phyloP scores from a whole-genome alignment of 192 early-diverging fungal genomes.

The Paraglomus brasilianum region DNA sequence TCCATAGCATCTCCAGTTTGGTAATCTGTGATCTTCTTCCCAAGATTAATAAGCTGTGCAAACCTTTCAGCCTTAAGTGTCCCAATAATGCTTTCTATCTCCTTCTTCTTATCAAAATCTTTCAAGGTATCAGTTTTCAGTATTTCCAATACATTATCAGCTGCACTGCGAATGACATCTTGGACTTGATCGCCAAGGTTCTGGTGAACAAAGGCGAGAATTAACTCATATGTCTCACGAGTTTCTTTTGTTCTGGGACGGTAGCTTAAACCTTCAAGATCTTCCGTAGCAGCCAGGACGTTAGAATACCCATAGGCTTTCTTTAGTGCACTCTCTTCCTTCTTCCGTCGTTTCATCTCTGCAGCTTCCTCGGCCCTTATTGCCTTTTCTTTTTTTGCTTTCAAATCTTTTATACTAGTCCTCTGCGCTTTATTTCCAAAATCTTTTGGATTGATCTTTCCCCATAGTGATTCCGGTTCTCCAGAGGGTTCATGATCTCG shows the following conservation, averaged over 20 bases:
- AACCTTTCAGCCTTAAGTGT: slow-evolving; percentile 77
- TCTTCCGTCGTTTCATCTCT: slow-evolving; percentile 55
- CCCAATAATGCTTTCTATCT: slow-evolving; percentile 76
- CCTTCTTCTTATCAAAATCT: slow-evolving; percentile 87
- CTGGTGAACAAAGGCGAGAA: slow-evolving; percentile 78
- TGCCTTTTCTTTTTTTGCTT: slow-evolving; percentile 66
- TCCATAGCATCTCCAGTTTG: slow-evolving; percentile 49
- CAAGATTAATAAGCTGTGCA: slow-evolving; percentile 85
- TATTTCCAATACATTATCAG: slow-evolving; percentile 78
- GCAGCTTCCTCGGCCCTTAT: slow-evolving; percentile 45
- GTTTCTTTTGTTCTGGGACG: slow-evolving; percentile 91
- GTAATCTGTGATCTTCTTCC: slow-evolving; percentile 95
- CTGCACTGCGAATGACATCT: slow-evolving; percentile 87
- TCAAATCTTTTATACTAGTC: slow-evolving; percentile 62
- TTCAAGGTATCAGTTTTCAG: slow-evolving; percentile 82
- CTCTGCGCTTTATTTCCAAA: slow-evolving; percentile 81
- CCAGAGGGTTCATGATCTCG: slow-evolving; percentile 92
- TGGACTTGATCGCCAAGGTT: slow-evolving; percentile 87
- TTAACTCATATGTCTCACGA: slow-evolving; percentile 80
- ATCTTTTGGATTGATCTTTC: slow-evolving; percentile 76
- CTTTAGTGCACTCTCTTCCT: slow-evolving; percentile 46
- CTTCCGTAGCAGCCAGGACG: slow-evolving; percentile 83
- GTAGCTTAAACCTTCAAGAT: slow-evolving; percentile 82
- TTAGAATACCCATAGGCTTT: slow-evolving; percentile 71
- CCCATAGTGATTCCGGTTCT: slow-evolving; percentile 91